Base-by-base conservation (phyloP, 768 basidiomycete genomes). In the Kwoniella shandongensis region DNA sequence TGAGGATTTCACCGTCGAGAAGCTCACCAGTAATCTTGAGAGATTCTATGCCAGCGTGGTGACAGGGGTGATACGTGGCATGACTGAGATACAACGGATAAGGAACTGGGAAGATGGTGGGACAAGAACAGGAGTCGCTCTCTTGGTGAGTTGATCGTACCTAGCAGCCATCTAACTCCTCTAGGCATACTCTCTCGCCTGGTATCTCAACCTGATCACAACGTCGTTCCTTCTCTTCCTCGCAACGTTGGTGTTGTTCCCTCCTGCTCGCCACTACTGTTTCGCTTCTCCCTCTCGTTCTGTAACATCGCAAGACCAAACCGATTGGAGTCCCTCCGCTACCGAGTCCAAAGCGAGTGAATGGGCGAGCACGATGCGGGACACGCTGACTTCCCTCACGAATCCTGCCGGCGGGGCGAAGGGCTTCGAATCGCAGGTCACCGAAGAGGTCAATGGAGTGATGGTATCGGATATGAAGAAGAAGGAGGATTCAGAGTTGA, bases 1-100 rank as follows among this genome's bases (percentile, higher is more conserved):
- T 22, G 80, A 79, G 59, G 79, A 79, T 56, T 80, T 80, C 63
- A 74, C 78, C 0, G 76, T 80, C 0, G 80, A 80, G 61, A 81
- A 79, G 63, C 69, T 81, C 7, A 67, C 80, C 18, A 76, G 77
- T 20, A 78, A 73, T 42, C 57, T 81, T 4, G 80, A 81, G 63
- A 60, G 80, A 2, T 57, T 80, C 20, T 81, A 81, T 57, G 67
- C 79, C 51, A 77, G 75, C 4, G 73, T 80, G 35, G 72, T 78
- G 32, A 67, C 78, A 10, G 76, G 78, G 0, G 26, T 74, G 26
- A 63, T 77, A 1, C 58, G 69, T 0, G 67, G 76, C 44, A 67
- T 66, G 5, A 79, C 76, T 61, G 79, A 81, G 56, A 64, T 80
- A 10, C 71, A 73, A 15, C 65, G 79, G 26, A 60, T 81, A 3